A percentile compares a stretch with the other conserved stretches of the same genome.
These are phyloP conservation scores for Rhynchospora pubera DNA, from an alignment of 176 grass and related monocot species.

Conservation along the genomic window DNA sequence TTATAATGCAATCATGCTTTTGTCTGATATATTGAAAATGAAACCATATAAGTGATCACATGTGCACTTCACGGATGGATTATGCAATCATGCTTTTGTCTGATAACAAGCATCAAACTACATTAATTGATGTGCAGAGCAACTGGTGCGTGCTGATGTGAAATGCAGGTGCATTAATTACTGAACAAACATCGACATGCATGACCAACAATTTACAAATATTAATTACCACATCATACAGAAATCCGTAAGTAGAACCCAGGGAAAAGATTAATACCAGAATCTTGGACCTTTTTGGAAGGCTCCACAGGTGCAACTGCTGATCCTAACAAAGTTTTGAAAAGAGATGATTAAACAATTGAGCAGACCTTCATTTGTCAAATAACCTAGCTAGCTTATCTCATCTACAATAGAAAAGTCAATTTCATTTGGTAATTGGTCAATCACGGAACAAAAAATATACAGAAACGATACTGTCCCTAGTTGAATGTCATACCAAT, in stretches of 20 bases:
- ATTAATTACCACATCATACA: not conserved
- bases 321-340: slow-evolving; percentile 7
- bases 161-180: not conserved
- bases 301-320: slow-evolving; percentile 17
- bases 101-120: not conserved
- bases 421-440: not conserved
- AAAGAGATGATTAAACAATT: not conserved
- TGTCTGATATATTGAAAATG: not conserved
- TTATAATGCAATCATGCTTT: not conserved
- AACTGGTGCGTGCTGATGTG: not conserved
- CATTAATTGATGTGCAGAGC: not conserved
- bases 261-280: not conserved
- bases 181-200: not conserved
- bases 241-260: not conserved
- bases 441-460: not conserved
- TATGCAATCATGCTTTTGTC: not conserved
- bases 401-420: not conserved
- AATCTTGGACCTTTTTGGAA: slow-evolving; percentile 17
- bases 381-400: not conserved
- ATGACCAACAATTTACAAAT: not conserved
- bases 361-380: not conserved
- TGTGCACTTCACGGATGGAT: not conserved
- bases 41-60: not conserved
- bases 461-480: not conserved
- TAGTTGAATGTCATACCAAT: not conserved